Evolutionary conservation across 768 basidiomycete species (phyloP).

Genomic region (Tricholomella constricta): DNA sequence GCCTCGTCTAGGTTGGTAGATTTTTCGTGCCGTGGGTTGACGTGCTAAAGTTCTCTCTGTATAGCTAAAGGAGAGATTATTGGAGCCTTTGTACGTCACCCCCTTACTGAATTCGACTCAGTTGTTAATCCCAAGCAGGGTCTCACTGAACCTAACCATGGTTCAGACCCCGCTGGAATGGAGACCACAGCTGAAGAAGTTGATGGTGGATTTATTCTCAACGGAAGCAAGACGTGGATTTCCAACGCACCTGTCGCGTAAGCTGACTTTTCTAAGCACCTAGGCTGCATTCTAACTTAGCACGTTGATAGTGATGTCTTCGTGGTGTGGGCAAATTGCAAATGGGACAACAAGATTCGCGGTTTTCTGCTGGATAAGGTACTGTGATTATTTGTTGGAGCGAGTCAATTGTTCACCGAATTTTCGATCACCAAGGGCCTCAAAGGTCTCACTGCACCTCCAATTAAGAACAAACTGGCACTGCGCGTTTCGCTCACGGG

Average conservation of each 20-base stretch:
- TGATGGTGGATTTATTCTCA: constrained; percentile 82
- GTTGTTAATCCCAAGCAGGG: constrained; percentile 51
- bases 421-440: constrained; percentile 57
- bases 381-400: constrained; percentile 10
- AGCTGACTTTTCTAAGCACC: constrained; percentile 26
- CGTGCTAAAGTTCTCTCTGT: neutral
- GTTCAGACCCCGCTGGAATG: constrained; percentile 98
- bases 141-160: constrained; percentile 94
- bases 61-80: constrained; percentile 82
- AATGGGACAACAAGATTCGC: constrained; percentile 89
- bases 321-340: constrained; percentile 92
- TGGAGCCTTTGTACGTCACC: constrained; percentile 81
- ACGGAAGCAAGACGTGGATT: constrained; percentile 98
- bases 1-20: constrained; percentile 67
- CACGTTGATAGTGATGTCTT: constrained; percentile 71
- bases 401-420: neutral
- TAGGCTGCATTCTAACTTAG: neutral
- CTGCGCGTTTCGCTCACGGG: constrained; percentile 84
- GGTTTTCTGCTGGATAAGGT: constrained; percentile 94
- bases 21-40: neutral
- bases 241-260: constrained; percentile 90
- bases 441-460: constrained; percentile 79
- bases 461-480: constrained; percentile 93
- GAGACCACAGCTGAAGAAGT: constrained; percentile 87
- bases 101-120: neutral